phyloP scores from a whole-genome alignment of 306 rosid species.

The Malus sylvestris region DNA sequence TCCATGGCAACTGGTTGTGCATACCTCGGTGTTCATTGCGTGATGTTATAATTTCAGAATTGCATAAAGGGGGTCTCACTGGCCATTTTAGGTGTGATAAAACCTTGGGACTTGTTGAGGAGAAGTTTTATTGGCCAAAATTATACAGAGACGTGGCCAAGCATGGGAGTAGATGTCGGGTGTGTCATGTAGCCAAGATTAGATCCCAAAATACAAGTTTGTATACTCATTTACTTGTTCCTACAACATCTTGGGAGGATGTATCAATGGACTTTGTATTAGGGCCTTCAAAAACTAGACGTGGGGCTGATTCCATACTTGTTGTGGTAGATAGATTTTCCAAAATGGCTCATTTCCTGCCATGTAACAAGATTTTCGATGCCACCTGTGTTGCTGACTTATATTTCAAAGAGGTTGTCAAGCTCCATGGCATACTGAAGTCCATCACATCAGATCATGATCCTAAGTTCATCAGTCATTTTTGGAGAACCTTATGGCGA shows the following conservation, averaged over 20 bases:
- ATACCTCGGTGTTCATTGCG: fast-evolving
- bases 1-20: neutral
- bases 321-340: neutral
- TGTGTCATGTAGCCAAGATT: neutral
- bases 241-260: neutral
- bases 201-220: neutral
- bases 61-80: neutral
- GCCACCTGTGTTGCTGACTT: neutral
- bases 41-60: too few relatives aligned
- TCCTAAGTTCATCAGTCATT: too few relatives aligned
- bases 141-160: too few relatives aligned
- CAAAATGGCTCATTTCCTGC: neutral
- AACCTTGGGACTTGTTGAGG: neutral
- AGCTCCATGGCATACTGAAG: neutral
- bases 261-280: neutral
- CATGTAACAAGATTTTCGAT: neutral
- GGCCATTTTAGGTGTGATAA: neutral
- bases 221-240: neutral
- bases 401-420: too few relatives aligned
- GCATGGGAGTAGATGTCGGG: neutral
- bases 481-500: neutral
- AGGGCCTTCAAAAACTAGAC: neutral
- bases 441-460: neutral
- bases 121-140: too few relatives aligned
- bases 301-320: neutral